These are phyloP conservation scores for Citrullus amarus DNA, from an alignment of 306 rosid genomes.

Conservation along the genomic window DNA sequence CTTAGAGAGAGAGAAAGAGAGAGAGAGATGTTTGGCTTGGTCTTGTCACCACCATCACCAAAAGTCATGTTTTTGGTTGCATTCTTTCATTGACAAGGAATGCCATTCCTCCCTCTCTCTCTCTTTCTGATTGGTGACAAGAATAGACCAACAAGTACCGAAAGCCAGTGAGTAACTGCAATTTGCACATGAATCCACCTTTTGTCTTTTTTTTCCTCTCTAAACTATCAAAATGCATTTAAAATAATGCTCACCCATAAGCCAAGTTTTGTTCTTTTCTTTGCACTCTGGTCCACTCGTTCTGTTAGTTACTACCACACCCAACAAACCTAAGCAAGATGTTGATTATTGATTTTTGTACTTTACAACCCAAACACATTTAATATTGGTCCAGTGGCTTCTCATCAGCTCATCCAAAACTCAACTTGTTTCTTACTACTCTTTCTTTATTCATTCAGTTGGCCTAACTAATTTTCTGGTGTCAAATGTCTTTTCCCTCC, in stretches of 20 bases:
- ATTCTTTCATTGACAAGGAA: slow-evolving; percentile 53
- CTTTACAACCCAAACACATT: slow-evolving; percentile 20
- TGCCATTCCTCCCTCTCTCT: slow-evolving; percentile 9
- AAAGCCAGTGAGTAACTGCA: slow-evolving; percentile 39
- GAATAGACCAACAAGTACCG: slow-evolving; percentile 29
- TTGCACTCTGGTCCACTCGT: slow-evolving; percentile 20
- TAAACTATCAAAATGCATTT: neutral
- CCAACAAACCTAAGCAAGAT: slow-evolving; percentile 41
- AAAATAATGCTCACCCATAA: neutral
- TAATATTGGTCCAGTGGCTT: neutral
- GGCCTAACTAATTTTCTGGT: neutral
- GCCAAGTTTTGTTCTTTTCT: slow-evolving; percentile 35
- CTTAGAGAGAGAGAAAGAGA: neutral
- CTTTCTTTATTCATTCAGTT: slow-evolving; percentile 5
- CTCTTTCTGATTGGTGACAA: slow-evolving; percentile 21
- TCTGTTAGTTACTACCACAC: slow-evolving; percentile 31
- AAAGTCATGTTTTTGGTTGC: slow-evolving; percentile 27
- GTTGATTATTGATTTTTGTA: slow-evolving; percentile 16
- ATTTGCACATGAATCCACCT: slow-evolving; percentile 71
- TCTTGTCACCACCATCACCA: slow-evolving; percentile 18
- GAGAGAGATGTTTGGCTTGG: slow-evolving; percentile 3
- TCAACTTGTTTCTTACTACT: neutral
- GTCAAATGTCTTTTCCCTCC: neutral
- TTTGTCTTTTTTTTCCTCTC: slow-evolving; percentile 24
- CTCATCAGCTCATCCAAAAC: neutral